phyloP scores from a whole-genome alignment of 768 basidiomycete genomes.

The Gautieria morchelliformis region DNA sequence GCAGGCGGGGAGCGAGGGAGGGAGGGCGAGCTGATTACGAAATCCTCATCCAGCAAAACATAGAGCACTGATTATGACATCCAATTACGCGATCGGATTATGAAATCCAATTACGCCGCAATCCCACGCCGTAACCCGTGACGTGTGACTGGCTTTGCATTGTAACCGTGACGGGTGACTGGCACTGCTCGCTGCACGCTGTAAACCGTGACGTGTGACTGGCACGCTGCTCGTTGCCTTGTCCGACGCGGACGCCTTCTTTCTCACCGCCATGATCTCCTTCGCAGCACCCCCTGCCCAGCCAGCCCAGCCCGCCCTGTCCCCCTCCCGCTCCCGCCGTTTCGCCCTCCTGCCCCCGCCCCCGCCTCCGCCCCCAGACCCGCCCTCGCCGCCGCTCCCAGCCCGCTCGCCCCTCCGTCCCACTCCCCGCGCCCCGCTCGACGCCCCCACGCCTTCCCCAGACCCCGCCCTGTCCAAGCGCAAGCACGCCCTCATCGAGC shows the following conservation, averaged over 20 bases:
- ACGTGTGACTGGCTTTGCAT: too few relatives aligned
- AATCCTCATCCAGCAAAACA: too few relatives aligned
- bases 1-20: too few relatives aligned
- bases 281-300: background rate
- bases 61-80: too few relatives aligned
- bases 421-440: slow-evolving; percentile 11
- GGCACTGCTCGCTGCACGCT: too few relatives aligned
- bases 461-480: slow-evolving; percentile 45
- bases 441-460: background rate
- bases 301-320: background rate
- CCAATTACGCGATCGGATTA: too few relatives aligned
- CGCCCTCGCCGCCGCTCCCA: slow-evolving; percentile 13
- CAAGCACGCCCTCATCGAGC: slow-evolving; percentile 65
- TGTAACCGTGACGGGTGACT: too few relatives aligned
- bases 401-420: slow-evolving; percentile 20
- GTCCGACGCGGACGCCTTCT: background rate
- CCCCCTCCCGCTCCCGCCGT: background rate
- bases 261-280: background rate
- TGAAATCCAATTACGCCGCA: too few relatives aligned
- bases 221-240: background rate
- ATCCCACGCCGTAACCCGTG: too few relatives aligned
- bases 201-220: background rate
- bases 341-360: slow-evolving; percentile 4
- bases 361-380: background rate
- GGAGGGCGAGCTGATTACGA: too few relatives aligned